A percentile compares a stretch with the other conserved stretches of the same genome.
phyloP scores from a whole-genome alignment of 208 protist genomes.

The Leishmania major region DNA sequence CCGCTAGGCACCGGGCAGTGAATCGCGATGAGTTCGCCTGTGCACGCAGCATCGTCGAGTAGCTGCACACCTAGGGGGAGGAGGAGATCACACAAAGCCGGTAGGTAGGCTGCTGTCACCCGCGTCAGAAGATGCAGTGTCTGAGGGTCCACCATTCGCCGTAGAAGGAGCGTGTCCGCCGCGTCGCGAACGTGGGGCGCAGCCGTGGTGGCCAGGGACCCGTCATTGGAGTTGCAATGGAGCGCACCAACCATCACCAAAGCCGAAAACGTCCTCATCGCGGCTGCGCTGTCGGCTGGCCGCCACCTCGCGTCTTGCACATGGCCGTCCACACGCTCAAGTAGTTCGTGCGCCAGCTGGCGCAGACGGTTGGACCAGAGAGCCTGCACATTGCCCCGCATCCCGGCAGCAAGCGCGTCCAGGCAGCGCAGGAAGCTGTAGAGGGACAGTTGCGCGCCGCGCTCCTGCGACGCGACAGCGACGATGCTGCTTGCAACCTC shows the following conservation, averaged over 20 bases:
- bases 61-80: constrained; percentile 5
- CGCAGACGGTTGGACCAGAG: constrained; percentile 12
- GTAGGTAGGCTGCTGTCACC: constrained; percentile 5
- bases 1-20: not conserved
- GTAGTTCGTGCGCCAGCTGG: constrained; percentile 6
- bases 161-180: not conserved
- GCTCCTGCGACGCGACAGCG: not conserved
- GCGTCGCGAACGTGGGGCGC: not conserved
- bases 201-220: not conserved
- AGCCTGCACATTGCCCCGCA: not conserved
- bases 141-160: constrained; percentile 4
- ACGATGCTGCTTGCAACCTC: constrained; percentile 4
- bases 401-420: constrained; percentile 13
- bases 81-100: constrained; percentile 3
- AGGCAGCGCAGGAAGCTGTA: constrained; percentile 24
- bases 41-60: not conserved
- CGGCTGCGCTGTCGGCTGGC: not conserved
- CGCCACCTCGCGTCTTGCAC: not conserved
- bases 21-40: constrained; percentile 1
- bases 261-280: not conserved
- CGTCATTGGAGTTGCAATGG: not conserved
- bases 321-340: constrained; percentile 3
- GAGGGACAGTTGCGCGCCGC: constrained; percentile 8
- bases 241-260: constrained; percentile 2
- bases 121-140: constrained; percentile 7